A percentile compares a stretch with the other conserved stretches of the same genome.
phyloP scores from a whole-genome alignment of 441 rosid genomes.

The Gossypium trilobum region DNA sequence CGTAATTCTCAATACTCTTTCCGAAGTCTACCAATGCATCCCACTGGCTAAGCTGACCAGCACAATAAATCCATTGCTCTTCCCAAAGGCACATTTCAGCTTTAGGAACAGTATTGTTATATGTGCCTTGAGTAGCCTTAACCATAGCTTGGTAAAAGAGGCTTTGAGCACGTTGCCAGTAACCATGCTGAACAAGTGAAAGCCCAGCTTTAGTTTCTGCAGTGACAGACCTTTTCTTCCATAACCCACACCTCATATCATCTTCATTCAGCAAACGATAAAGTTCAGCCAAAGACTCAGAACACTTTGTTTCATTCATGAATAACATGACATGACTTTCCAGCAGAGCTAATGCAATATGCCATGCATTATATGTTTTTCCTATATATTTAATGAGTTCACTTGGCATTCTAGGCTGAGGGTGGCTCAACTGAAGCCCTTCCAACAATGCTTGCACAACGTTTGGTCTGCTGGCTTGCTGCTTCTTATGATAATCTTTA shows the following conservation, averaged over 20 bases:
- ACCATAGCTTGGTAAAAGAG: constrained; percentile 94
- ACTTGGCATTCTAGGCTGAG: constrained; percentile 98
- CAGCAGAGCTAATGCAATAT: constrained; percentile 74
- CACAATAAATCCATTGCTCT: background rate
- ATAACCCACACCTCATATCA: constrained; percentile 95
- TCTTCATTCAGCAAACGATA: constrained; percentile 90
- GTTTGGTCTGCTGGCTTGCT: constrained; percentile 82
- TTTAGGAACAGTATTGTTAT: background rate
- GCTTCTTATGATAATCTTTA: constrained; percentile 92
- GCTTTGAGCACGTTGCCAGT: constrained; percentile 89
- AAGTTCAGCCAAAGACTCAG: constrained; percentile 92
- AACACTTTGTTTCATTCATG: constrained; percentile 76
- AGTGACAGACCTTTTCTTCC: constrained; percentile 83
- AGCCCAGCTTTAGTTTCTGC: constrained; percentile 96
- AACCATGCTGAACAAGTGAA: constrained; percentile 94
- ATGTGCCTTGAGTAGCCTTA: constrained; percentile 97
- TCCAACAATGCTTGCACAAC: constrained; percentile 98
- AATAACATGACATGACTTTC: constrained; percentile 89
- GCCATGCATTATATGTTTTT: constrained; percentile 97
- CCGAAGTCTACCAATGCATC: constrained; percentile 48
- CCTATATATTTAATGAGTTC: constrained; percentile 94
- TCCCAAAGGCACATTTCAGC: background rate
- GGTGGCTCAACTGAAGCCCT: constrained; percentile 96
- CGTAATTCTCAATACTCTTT: constrained; percentile 80
- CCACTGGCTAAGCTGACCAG: background rate